These are phyloP conservation scores for Amanita pseudoporphyria DNA, from an alignment of 768 basidiomycete genomes.

Conservation along the genomic window DNA sequence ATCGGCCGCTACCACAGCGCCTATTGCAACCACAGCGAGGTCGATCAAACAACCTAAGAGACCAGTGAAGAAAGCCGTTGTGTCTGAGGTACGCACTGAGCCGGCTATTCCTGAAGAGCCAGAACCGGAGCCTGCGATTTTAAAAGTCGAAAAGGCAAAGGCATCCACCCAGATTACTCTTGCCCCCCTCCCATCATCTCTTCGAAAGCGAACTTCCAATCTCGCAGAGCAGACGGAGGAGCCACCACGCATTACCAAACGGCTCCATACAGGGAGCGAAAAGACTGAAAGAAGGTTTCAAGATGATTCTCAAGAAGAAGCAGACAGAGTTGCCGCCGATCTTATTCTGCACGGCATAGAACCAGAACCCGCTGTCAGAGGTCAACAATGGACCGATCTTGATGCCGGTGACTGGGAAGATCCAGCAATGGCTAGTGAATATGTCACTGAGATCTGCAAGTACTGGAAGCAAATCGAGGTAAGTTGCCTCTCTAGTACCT, in stretches of 20 bases:
- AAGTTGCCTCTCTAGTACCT: conserved; percentile 4
- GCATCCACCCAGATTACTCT: background rate
- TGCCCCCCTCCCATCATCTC: conserved; percentile 1
- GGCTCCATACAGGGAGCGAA: conserved; percentile 44
- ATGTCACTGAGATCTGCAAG: conserved; percentile 78
- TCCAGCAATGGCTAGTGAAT: conserved; percentile 88
- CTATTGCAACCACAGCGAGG: background rate
- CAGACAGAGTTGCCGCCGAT: conserved; percentile 29
- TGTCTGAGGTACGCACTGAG: background rate
- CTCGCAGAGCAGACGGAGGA: conserved; percentile 38
- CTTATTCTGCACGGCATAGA: conserved; percentile 19
- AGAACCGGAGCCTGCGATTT: background rate
- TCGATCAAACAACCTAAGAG: conserved; percentile 10
- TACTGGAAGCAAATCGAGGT: conserved; percentile 85
- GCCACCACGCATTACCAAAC: conserved; percentile 45
- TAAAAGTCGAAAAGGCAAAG: background rate
- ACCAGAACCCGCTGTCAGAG: conserved; percentile 28
- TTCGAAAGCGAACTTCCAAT: conserved; percentile 11
- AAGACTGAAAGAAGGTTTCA: conserved; percentile 10
- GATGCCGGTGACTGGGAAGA: conserved; percentile 86
- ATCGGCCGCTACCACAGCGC: background rate
- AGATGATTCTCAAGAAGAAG: conserved; percentile 31
- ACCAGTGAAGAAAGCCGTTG: background rate
- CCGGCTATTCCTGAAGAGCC: background rate
- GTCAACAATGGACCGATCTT: conserved; percentile 68